These are phyloP conservation scores for Dioscorea alata DNA, from an alignment of 106 monocot species.

Conservation along the genomic window DNA sequence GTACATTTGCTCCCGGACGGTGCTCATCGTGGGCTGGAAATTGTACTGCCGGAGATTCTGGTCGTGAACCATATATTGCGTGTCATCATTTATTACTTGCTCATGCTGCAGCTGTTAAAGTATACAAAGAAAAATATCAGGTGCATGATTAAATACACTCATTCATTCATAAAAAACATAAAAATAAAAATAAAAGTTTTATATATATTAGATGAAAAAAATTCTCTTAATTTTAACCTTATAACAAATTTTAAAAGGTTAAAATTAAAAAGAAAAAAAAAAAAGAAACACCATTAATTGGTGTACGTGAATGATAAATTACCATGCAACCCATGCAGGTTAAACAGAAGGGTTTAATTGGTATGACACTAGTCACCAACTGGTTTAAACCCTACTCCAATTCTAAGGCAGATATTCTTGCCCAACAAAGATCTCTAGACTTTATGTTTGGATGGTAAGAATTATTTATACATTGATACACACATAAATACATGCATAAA, in stretches of 20 bases:
- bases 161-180: no score
- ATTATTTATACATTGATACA: not conserved
- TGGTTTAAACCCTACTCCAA: slow-evolving; percentile 32
- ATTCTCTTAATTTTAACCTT: no score
- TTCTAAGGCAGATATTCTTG: slow-evolving; percentile 11
- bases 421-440: slow-evolving; percentile 28
- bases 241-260: no score
- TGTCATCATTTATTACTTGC: slow-evolving; percentile 34
- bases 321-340: slow-evolving; percentile 4
- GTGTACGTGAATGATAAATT: not conserved
- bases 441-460: slow-evolving; percentile 47
- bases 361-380: slow-evolving; percentile 19
- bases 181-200: no score
- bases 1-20: slow-evolving; percentile 29
- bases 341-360: slow-evolving; percentile 33
- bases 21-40: slow-evolving; percentile 10
- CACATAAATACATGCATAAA: no score
- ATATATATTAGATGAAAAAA: no score
- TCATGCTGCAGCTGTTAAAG: slow-evolving; percentile 31
- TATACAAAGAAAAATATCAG: slow-evolving; percentile 30
- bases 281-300: no score
- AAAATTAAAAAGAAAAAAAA: no score
- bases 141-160: not conserved
- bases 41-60: slow-evolving; percentile 26
- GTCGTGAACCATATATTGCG: slow-evolving; percentile 40